These are phyloP conservation scores for Trametes cinnabarina DNA, from an alignment of 768 basidiomycete species.

Conservation along the genomic window DNA sequence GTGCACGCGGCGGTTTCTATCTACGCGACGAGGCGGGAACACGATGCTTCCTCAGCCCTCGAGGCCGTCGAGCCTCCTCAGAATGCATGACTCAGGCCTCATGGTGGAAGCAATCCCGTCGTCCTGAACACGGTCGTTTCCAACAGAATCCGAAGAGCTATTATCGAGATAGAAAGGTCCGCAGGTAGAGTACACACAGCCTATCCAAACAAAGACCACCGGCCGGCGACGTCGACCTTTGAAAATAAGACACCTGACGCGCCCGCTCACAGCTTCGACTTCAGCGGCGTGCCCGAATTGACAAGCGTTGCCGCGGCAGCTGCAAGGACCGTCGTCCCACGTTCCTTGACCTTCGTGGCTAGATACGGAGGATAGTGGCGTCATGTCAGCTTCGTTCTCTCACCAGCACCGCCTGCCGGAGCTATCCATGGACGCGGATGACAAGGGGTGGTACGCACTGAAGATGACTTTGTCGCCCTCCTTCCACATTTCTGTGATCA, in stretches of 20 bases:
- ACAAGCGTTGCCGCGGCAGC: slow-evolving; percentile 79
- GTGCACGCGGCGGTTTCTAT: too few species aligned
- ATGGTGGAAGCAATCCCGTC: too few species aligned
- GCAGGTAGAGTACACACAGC: background rate
- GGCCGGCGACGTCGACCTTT: background rate
- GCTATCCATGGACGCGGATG: background rate
- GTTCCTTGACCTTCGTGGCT: slow-evolving; percentile 90
- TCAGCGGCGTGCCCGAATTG: slow-evolving; percentile 38
- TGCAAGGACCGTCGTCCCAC: slow-evolving; percentile 65
- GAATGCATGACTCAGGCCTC: too few species aligned
- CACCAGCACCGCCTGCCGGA: background rate
- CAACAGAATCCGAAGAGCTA: background rate
- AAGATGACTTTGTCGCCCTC: slow-evolving; percentile 90
- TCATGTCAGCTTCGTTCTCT: background rate
- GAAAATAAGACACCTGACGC: background rate
- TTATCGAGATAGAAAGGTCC: background rate
- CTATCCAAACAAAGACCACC: background rate
- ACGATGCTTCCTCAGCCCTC: too few species aligned
- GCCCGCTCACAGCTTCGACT: slow-evolving; percentile 56
- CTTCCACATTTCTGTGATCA: slow-evolving; percentile 98
- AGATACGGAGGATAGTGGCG: background rate
- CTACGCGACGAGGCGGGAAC: too few species aligned
- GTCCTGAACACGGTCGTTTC: background rate
- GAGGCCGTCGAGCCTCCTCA: too few species aligned
- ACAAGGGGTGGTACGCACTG: slow-evolving; percentile 50